Evolutionary conservation across 768 basidiomycete genomes (phyloP), one percentile per base, ranked within the genome.

Genomic region (Lactifluus echinatus): DNA sequence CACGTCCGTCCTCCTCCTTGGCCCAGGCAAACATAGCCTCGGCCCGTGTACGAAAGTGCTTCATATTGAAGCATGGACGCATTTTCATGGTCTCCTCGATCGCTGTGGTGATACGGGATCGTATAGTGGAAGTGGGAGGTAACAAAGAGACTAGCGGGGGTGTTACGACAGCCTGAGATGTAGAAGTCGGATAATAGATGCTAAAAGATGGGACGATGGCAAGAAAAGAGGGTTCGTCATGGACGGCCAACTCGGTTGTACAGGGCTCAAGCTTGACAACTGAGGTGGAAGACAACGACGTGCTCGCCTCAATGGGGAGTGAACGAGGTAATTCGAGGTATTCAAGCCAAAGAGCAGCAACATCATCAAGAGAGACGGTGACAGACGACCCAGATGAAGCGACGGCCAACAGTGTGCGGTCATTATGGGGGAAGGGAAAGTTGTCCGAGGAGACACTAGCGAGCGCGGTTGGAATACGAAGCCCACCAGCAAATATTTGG

Each of bases 281-380:
- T 4, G 53, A 44, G 33, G 55, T n/a, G 45, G 61, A 19, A 11
- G 57, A 34, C 17, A 42, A 50, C 11, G 55, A 50, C 3, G 65
- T 26, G 21, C 23, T 43, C 7, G 21, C 66, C 62, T 51, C 61
- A 53, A 40, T 65, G 59, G 12, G 66, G 50, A 52, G 66, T 52
- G 65, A 69, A 48, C 59, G 63, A 28, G 73, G 67, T 42, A 66
- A 53, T 8, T 70, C 63, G 14, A 79, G 76, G 34, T 82, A 75
- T 63, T 82, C 78, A 31, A 86, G 74, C 83, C 83, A 87, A 40
- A 84, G 75, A 48, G 76, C 69, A 8, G 77, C 71, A 40, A 86
- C 73, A 63, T 84, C 84, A 47, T 84, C 76, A 12, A 82, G 65
- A 0, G 77, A 76, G 52, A 83, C 72, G 19, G 81, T 72, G 33